Evolutionary conservation across 306 rosid genomes (phyloP).

Genomic region (Inga laurina): DNA sequence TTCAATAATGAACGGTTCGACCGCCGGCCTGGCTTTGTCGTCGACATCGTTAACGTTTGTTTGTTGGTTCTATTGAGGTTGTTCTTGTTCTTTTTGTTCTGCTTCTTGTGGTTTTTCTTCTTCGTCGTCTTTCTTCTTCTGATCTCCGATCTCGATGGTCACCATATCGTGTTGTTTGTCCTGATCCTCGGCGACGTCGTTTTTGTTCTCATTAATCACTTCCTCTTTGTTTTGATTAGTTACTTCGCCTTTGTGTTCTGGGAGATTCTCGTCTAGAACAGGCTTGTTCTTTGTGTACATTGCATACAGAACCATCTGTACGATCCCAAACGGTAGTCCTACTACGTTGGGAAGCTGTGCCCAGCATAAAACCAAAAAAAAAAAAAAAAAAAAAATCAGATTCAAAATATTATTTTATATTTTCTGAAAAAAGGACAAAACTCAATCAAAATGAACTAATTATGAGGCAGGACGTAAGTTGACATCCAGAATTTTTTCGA

Average conservation of each 20-base stretch:
- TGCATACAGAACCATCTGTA: conserved; percentile 72
- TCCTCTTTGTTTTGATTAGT: conserved; percentile 35
- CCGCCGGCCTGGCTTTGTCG: background rate
- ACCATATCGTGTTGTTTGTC: background rate
- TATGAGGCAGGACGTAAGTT: background rate
- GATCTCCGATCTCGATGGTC: conserved; percentile 18
- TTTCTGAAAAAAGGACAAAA: too few relatives aligned
- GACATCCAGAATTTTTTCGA: background rate
- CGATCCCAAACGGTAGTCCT: conserved; percentile 68
- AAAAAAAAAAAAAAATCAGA: too few relatives aligned
- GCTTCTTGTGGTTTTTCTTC: background rate
- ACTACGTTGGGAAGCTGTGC: conserved; percentile 81
- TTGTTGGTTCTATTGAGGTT: background rate
- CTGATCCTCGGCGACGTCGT: background rate
- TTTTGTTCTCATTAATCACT: conserved; percentile 15
- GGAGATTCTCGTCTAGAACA: conserved; percentile 52
- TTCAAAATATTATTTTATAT: too few relatives aligned
- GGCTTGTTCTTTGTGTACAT: conserved; percentile 57
- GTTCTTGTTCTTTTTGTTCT: background rate
- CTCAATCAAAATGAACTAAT: too few relatives aligned
- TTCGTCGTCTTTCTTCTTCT: conserved; percentile 1
- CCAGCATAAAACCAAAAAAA: background rate
- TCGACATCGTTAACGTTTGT: background rate
- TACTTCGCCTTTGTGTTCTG: conserved; percentile 59
- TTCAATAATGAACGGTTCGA: background rate